Conservation (phyloP, 2,329 filamentous ascomycete genomes). For the Penicillium freii region DNA sequence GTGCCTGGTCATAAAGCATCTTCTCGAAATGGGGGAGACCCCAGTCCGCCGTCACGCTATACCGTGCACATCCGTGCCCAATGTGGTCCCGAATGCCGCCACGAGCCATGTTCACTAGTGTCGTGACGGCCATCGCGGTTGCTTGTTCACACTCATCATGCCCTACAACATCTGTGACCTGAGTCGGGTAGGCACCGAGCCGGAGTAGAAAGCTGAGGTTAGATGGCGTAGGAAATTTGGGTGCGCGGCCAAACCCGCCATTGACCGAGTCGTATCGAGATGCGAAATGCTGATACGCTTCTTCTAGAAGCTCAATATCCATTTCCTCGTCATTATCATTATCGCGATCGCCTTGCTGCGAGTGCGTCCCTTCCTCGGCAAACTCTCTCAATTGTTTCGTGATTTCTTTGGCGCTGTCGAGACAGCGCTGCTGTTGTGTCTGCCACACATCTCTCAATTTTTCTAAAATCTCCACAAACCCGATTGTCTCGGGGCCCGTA, state of each 20-base stretch:
- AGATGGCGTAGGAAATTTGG: conserved; percentile 86
- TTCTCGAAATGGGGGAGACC: conserved; percentile 95
- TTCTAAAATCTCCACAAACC: conserved; percentile 77
- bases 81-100: conserved; percentile 73
- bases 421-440: conserved; percentile 77
- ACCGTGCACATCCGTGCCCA: conserved; percentile 75
- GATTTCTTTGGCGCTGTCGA: conserved; percentile 79
- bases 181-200: conserved; percentile 66
- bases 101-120: conserved; percentile 72
- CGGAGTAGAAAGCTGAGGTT: conserved; percentile 81
- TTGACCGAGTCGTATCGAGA: conserved; percentile 74
- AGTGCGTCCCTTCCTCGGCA: conserved; percentile 75
- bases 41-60: conserved; percentile 90
- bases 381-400: conserved; percentile 79
- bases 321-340: conserved; percentile 65
- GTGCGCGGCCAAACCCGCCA: conserved; percentile 75
- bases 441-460: conserved; percentile 75
- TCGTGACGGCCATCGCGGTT: conserved; percentile 74
- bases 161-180: conserved; percentile 85
- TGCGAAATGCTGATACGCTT: conserved; percentile 78
- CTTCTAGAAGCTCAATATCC: conserved; percentile 87
- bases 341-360: conserved; percentile 43
- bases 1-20: conserved; percentile 88
- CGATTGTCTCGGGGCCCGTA: conserved; percentile 60
- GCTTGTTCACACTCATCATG: conserved; percentile 71